These are phyloP conservation scores for Rhinocladiella mackenziei DNA, from an alignment of 2,329 filamentous ascomycete species.

Conservation along the genomic window DNA sequence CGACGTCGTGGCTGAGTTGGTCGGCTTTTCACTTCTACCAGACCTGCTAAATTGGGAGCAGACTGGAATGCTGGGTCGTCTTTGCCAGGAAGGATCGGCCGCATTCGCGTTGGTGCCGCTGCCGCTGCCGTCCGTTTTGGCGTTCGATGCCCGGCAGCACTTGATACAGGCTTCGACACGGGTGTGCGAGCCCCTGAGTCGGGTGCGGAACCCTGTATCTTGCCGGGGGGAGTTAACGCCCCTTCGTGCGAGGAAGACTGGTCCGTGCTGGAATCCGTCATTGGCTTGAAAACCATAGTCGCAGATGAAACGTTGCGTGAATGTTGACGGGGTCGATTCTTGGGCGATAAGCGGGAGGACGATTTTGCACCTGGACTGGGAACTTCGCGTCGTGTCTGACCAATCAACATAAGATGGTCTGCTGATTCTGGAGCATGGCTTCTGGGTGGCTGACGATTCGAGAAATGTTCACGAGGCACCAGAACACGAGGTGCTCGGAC, in stretches of 20 bases:
- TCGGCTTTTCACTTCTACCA: constrained; percentile 47
- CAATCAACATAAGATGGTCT: background rate
- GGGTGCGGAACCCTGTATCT: constrained; percentile 22
- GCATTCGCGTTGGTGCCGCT: constrained; percentile 50
- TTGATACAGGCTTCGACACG: constrained; percentile 19
- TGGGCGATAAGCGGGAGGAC: constrained; percentile 6
- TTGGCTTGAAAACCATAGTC: constrained; percentile 79
- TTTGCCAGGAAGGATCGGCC: constrained; percentile 54
- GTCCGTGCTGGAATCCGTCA: constrained; percentile 34
- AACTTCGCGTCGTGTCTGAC: background rate
- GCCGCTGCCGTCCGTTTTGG: constrained; percentile 39
- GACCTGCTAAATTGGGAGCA: constrained; percentile 53
- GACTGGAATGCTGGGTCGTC: constrained; percentile 49
- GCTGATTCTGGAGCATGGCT: background rate
- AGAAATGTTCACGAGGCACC: constrained; percentile 12
- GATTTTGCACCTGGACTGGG: constrained; percentile 5
- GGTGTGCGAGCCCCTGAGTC: constrained; percentile 29
- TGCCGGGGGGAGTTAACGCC: constrained; percentile 2
- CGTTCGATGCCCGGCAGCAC: constrained; percentile 38
- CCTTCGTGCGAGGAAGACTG: constrained; percentile 13
- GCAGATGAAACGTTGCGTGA: constrained; percentile 72
- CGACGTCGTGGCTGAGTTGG: constrained; percentile 37
- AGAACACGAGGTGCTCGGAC: background rate
- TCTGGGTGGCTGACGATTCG: constrained; percentile 1
- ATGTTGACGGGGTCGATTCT: constrained; percentile 49